Base-by-base conservation (phyloP, 768 basidiomycete species). In the Rossbeevera mucosa region DNA sequence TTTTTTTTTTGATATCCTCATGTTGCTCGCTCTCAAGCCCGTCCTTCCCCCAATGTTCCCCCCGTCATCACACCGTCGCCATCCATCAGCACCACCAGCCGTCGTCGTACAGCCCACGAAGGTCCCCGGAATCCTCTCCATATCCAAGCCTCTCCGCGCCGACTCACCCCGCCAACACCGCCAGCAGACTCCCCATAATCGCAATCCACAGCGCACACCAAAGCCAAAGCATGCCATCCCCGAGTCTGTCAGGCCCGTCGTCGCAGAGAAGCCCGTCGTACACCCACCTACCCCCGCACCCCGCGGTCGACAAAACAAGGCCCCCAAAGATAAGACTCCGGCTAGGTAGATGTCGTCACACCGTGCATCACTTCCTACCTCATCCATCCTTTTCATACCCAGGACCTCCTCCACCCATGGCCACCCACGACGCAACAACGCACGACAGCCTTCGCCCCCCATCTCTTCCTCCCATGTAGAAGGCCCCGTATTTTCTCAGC, bases 41-140 rank as follows among this genome's bases (percentile, higher is more conserved):
- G 59, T 72, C 0, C 60, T 59, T 1, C 48, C 61, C 30, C 62
- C 68, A 44, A 66, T 68, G 64, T 59, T 64, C 7, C 71, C 61
- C 21, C 60, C 63, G 7, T 54, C 58, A 36, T 65, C 73, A 20
- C 86, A 87, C 66, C 75, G 80, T 54, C 76, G 88, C 49, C 80
- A 82, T 63, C 82, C 86, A 18, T 88, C 87, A 0, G 86, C 87
- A 0, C 83, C 84, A 7, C 79, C 81, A 0, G 76, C 81, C 30
- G 79, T 85, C 60, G 75, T 83, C 54, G 81, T 86, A 4, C 85
- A 86, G 65, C 81, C 88, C 3, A 87, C 88, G 12, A 77, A 78
- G 50, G 86, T 81, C 0, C 88, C 87, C 0, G 88, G 88, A 64
- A 76, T 90, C 8, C 77, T 90, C 47, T 79, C 82, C 44, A 75